A percentile compares a stretch with the other conserved stretches of the same genome.
These are phyloP conservation scores for Tuber microsphaerosporum DNA, from an alignment of 495 filamentous ascomycete genomes.

Conservation along the genomic window DNA sequence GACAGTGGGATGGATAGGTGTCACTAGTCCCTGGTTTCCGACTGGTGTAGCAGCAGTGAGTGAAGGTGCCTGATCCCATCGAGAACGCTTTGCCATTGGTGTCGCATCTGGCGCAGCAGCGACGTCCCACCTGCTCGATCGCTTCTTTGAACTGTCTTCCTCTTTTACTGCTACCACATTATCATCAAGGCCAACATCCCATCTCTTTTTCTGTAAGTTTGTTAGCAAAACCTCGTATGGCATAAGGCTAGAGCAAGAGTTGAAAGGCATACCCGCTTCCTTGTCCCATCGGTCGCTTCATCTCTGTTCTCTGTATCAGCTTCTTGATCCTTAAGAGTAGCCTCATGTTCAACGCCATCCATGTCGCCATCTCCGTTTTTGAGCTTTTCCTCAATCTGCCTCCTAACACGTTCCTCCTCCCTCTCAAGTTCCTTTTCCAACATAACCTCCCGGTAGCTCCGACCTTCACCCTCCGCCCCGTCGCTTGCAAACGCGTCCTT, in stretches of 20 bases:
- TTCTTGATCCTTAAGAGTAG: slow-evolving; percentile 62
- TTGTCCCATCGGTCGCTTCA: slow-evolving; percentile 60
- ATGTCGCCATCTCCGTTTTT: slow-evolving; percentile 46
- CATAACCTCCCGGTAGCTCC: slow-evolving; percentile 88
- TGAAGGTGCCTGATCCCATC: slow-evolving; percentile 83
- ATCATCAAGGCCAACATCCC: slow-evolving; percentile 60
- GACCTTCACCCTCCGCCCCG: slow-evolving; percentile 51
- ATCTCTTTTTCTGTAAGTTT: slow-evolving; percentile 64
- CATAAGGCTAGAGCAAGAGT: not conserved
- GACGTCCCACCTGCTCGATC: slow-evolving; percentile 40
- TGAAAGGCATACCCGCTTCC: slow-evolving; percentile 50
- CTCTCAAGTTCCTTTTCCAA: slow-evolving; percentile 80
- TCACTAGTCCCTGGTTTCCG: slow-evolving; percentile 71
- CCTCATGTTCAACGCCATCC: slow-evolving; percentile 52
- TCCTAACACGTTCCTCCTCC: slow-evolving; percentile 83
- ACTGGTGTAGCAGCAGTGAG: slow-evolving; percentile 73
- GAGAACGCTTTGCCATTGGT: slow-evolving; percentile 62
- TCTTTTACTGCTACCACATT: slow-evolving; percentile 47
- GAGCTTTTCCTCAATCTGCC: slow-evolving; percentile 69
- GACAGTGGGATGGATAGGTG: slow-evolving; percentile 78
- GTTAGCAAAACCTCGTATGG: slow-evolving; percentile 14
- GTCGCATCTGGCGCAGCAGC: slow-evolving; percentile 49
- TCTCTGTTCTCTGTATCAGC: slow-evolving; percentile 36
- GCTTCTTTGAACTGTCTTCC: slow-evolving; percentile 43
- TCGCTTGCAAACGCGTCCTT: slow-evolving; percentile 77